Evolutionary conservation across 2,329 filamentous ascomycete species (phyloP), one percentile per base, ranked within the genome.

Genomic region (Aphanoascus verrucosus): DNA sequence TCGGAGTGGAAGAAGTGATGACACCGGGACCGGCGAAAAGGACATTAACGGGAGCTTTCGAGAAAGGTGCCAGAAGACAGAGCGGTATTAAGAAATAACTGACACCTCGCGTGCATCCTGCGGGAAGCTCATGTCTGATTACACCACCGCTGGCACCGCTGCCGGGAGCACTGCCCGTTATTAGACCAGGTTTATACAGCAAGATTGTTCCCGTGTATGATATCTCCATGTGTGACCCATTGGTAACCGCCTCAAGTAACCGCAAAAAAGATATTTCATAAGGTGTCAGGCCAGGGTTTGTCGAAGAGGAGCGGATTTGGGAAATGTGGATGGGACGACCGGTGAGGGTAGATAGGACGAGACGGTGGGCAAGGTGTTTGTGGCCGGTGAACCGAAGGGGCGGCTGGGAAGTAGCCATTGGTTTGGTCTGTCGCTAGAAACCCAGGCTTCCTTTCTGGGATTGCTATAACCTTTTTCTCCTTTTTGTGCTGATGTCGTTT

Each of bases 221-320:
- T 62, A 98, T 95, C 65, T 96, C 90, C 73, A 97, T 88, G 53
- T 86, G 83, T 55, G 86, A 87, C 72, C 93, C 93, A 76, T 98
- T 98, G 65, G 93, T 98, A 63, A 98, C 79, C 61, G 88, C 80
- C 70, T 97, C 93, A 65, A 98, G 83, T 15, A 98, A 85, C 54
- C 93, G 90, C 32, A 98, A 80, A 70, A 98, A 91, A 45, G 93
- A 97, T 63, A 97, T 84, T 72, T 98, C 93, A 74, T 95, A 86
- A 47, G 88, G 84, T 52, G 88, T 85, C 52, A 98, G 85, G 63
- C 93, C 93, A 1, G 93, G 90, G 63, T 86, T 84, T 40, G 88
- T 90, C 45, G 88, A 95, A 14, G 85, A 82, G 59, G 87, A 83
- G 64, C 93, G 88, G 73, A 98, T 97, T 70, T 93, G 86, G 51